phyloP scores from a whole-genome alignment of 2,329 filamentous ascomycete species.

The Alternaria arbusti region DNA sequence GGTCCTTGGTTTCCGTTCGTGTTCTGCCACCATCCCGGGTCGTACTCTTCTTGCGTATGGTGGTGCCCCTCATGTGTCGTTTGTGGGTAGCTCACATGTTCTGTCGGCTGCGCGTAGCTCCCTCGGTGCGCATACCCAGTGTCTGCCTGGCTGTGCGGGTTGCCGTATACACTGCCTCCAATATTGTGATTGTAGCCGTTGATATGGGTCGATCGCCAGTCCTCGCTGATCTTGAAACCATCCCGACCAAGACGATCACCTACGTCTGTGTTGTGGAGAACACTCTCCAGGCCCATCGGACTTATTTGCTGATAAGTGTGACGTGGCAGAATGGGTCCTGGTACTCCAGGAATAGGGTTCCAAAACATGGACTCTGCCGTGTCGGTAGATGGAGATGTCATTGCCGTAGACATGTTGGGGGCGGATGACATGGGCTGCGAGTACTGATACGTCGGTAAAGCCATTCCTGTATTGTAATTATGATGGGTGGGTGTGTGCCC shows the following conservation, averaged over 20 bases:
- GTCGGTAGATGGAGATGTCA: constrained; percentile 16
- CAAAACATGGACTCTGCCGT: constrained; percentile 35
- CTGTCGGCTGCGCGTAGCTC: background rate
- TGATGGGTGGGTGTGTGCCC: constrained; percentile 16
- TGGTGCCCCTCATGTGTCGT: constrained; percentile 1
- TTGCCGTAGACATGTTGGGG: constrained; percentile 16
- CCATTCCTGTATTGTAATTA: constrained; percentile 14
- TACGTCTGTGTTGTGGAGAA: constrained; percentile 36
- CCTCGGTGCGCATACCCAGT: constrained; percentile 3
- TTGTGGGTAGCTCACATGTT: constrained; percentile 2
- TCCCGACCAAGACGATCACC: constrained; percentile 43
- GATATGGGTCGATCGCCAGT: constrained; percentile 26
- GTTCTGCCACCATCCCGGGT: constrained; percentile 15
- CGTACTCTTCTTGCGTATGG: constrained; percentile 8
- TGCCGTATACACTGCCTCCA: constrained; percentile 8
- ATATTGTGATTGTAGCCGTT: constrained; percentile 19
- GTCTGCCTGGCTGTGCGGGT: background rate
- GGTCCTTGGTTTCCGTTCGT: constrained; percentile 2
- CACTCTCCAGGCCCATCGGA: constrained; percentile 46
- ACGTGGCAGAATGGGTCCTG: constrained; percentile 45
- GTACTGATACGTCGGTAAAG: constrained; percentile 23
- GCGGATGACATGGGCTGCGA: constrained; percentile 23
- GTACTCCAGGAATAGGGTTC: constrained; percentile 51
- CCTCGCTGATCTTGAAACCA: constrained; percentile 43
- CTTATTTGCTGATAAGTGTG: constrained; percentile 32